Conservation (phyloP, 2,329 filamentous ascomycete species). For the Scedosporium aurantiacum region DNA sequence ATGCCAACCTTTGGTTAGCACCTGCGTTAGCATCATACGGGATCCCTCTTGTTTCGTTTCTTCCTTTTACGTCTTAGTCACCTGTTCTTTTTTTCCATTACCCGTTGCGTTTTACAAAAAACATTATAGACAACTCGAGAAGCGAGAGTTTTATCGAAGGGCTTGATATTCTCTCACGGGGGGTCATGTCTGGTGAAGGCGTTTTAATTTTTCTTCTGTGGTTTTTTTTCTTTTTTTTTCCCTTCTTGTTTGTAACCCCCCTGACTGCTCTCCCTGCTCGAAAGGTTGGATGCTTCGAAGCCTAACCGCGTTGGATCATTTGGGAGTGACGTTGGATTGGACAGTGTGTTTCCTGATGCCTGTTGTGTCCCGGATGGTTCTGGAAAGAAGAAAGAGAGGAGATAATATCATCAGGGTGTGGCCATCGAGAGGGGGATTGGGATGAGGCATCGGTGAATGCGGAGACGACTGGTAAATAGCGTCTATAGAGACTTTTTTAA, state of each 20-base stretch:
- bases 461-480: neutral
- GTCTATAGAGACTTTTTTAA: neutral
- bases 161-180: neutral
- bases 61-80: neutral
- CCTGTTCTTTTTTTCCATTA: neutral
- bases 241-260: neutral
- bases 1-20: neutral
- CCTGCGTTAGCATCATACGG: neutral
- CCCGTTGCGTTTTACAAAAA: neutral
- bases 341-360: no score
- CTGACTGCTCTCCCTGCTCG: no score
- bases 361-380: no score
- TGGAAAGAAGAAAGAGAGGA: no score
- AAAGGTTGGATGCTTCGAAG: no score
- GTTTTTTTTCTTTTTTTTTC: constrained; percentile 2
- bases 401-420: no score
- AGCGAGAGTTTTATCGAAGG: neutral
- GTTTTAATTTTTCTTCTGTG: constrained; percentile 9
- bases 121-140: neutral
- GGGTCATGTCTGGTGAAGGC: constrained; percentile 2
- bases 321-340: no score
- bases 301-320: no score
- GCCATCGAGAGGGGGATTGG: neutral
- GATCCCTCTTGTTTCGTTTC: neutral
- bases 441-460: neutral